Evolutionary conservation across 2,329 filamentous ascomycete species (phyloP).

Genomic region (Alternaria ventricosa): DNA sequence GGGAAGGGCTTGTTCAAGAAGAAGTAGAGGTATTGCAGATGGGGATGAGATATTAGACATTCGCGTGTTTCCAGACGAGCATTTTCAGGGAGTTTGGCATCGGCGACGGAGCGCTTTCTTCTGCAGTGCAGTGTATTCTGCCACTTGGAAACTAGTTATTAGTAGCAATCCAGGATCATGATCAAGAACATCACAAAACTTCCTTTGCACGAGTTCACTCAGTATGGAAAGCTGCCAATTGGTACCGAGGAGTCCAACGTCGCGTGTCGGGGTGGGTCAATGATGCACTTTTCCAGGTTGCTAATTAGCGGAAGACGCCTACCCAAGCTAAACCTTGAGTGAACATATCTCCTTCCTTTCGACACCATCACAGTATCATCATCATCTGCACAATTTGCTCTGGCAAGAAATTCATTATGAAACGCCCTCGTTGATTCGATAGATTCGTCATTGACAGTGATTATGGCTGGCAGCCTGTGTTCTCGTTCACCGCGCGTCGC

Average conservation of each 20-base stretch:
- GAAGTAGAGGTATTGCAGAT: conserved; percentile 16
- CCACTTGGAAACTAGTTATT: neutral
- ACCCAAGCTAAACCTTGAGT: neutral
- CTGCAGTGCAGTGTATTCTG: neutral
- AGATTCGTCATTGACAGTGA: neutral
- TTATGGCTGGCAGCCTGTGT: neutral
- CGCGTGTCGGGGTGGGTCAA: neutral
- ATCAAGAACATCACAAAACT: neutral
- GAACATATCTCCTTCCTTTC: neutral
- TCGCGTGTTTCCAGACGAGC: neutral
- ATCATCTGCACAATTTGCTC: neutral
- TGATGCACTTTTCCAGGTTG: neutral
- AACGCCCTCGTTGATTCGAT: neutral
- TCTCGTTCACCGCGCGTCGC: neutral
- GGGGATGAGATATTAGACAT: neutral
- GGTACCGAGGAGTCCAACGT: neutral
- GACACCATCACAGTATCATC: neutral
- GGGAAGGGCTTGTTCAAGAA: conserved; percentile 46
- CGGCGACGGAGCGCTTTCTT: neutral
- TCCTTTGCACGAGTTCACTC: neutral
- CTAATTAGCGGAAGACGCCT: neutral
- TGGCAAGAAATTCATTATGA: neutral
- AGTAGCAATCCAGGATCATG: neutral
- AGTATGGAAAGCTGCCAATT: neutral
- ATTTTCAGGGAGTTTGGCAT: conserved; percentile 4